Percentiles rank a stretch among this genome's conserved stretches.
Evolutionary conservation across 2,329 filamentous ascomycete genomes (phyloP).

Genomic region (Cercospora sesami): DNA sequence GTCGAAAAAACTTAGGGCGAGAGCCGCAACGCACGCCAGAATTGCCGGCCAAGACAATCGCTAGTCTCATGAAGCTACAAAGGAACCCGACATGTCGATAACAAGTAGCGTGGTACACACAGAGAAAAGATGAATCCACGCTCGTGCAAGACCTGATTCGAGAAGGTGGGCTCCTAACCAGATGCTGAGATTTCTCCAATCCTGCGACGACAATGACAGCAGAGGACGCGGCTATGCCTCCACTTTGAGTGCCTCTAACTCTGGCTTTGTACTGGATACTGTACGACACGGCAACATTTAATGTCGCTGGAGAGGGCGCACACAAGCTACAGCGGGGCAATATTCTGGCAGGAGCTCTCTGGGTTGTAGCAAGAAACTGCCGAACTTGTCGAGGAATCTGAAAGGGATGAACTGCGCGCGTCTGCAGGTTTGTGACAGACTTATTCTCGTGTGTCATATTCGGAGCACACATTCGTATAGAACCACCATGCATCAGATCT

Average conservation of each 20-base stretch:
- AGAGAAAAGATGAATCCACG: neutral
- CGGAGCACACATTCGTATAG: neutral
- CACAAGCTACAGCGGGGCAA: neutral
- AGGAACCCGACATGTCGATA: neutral
- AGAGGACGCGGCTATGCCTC: too few relatives aligned
- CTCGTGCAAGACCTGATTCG: neutral
- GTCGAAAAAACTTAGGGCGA: neutral
- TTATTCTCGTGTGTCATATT: neutral
- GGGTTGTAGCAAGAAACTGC: neutral
- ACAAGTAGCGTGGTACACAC: neutral
- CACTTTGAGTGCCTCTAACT: too few relatives aligned
- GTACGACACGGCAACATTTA: neutral
- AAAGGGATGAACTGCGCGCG: neutral
- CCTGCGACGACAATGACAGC: neutral
- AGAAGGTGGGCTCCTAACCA: neutral
- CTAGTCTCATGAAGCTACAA: neutral
- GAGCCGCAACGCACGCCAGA: neutral
- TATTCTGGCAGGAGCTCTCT: neutral
- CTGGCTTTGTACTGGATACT: too few relatives aligned
- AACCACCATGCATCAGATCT: neutral
- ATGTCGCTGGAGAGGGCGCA: neutral
- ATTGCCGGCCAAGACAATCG: neutral
- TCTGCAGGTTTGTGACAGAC: neutral
- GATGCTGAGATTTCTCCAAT: neutral
- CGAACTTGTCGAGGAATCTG: neutral